Base-by-base conservation (phyloP, 257 asterid genomes). In the Linaria vulgaris region DNA sequence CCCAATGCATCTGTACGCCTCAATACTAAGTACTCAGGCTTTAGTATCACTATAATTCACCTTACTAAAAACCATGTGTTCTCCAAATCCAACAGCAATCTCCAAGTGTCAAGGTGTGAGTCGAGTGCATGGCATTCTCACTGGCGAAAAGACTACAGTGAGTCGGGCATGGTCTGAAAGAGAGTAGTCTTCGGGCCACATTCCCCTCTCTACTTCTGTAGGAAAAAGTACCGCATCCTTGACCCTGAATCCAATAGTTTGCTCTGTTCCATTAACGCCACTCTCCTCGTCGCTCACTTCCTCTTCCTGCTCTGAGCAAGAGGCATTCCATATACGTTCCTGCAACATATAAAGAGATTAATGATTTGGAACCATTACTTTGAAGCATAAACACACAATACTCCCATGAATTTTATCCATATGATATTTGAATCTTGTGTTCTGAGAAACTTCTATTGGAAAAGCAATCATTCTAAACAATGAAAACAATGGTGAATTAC, bases 81-180 rank as follows among this genome's bases (percentile, higher is more conserved):
- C 5, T 34, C 41, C 41, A 34, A 34, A 34, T 34, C 41, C 10
- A 8, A 8, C 41, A 34, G 41, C 41, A 34, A 34, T 34, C 5
- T 17, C 37, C 51, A 46, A 53, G 43, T 21, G 1, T 86, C 77
- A 77, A 22, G 56, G 70, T 21, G 78, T 66, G 66, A 81, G 39
- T 20, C 95, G 82, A 43, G 89, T 81, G 81, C 96, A 88, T 1
- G 90, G 85, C 97, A 89, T 92, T 78, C 84, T 69, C 16, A 87
- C 76, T 0, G 97, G 99, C 46, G 99, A 89, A 74, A 92, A 87
- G 1, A 92, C 96, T 49, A 92, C 99, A 0, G 99, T 92, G 21
- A 92, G 96, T 15, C 95, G 82, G 34, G 97, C 99, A 41, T 89
- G 99, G 83, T 92, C 99, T 2, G 99, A 92, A 45, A 92, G 97